These are phyloP conservation scores for Leccinum barrowsii DNA, from an alignment of 768 basidiomycete genomes.

Conservation along the genomic window DNA sequence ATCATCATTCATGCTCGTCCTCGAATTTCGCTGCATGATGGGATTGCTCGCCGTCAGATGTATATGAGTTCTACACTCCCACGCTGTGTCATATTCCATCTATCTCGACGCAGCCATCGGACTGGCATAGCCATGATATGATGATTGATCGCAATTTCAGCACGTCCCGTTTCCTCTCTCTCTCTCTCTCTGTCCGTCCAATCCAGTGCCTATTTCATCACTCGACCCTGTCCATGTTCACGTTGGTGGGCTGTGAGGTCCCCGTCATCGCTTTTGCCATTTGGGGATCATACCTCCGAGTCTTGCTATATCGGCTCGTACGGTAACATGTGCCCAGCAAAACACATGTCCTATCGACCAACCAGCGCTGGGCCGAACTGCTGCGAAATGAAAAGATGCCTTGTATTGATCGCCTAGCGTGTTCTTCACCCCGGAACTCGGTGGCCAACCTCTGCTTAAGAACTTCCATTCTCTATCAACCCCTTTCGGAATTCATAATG, in stretches of 20 bases:
- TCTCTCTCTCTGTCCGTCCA: not conserved
- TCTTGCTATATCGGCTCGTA: slow-evolving; percentile 4
- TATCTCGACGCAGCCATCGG: not conserved
- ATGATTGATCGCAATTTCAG: not conserved
- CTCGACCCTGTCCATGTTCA: slow-evolving; percentile 7
- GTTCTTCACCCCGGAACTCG: slow-evolving; percentile 5
- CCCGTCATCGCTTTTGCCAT: slow-evolving; percentile 19
- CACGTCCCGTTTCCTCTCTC: not conserved
- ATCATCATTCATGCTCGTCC: not conserved
- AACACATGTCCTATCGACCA: slow-evolving; percentile 18
- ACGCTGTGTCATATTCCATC: not conserved
- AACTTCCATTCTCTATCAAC: slow-evolving; percentile 25
- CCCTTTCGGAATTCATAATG: slow-evolving; percentile 15
- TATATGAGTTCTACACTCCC: not conserved
- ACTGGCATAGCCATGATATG: not conserved
- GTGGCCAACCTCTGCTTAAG: not conserved
- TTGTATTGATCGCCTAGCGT: slow-evolving; percentile 22
- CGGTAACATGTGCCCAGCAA: slow-evolving; percentile 10
- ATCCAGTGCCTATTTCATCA: not conserved
- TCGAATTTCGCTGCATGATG: not conserved
- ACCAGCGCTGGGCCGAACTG: not conserved
- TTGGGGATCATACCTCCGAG: slow-evolving; percentile 7
- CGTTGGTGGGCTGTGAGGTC: slow-evolving; percentile 13
- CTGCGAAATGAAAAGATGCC: slow-evolving; percentile 22
- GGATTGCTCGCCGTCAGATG: not conserved